phyloP scores from a whole-genome alignment of 2,329 filamentous ascomycete genomes.

The Fonsecaea pugnacius region DNA sequence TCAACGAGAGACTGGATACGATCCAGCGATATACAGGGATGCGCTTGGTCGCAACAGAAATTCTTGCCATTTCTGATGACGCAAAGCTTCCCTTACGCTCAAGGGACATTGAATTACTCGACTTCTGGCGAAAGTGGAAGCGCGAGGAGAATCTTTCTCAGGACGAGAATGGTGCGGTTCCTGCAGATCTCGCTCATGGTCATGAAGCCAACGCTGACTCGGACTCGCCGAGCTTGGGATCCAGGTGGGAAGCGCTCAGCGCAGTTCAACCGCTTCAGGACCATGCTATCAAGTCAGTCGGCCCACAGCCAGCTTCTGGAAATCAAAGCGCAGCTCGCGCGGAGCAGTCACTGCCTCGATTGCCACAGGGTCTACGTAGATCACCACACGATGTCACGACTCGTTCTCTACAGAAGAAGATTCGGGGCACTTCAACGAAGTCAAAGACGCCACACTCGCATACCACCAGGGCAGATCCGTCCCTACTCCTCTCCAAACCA shows the following conservation, averaged over 20 bases:
- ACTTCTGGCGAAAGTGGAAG: neutral
- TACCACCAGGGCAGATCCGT: neutral
- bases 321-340: neutral
- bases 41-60: slow-evolving; percentile 11
- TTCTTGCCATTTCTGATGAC: slow-evolving; percentile 16
- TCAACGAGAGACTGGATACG: slow-evolving; percentile 15
- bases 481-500: neutral
- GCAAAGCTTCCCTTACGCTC: slow-evolving; percentile 22
- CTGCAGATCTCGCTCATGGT: neutral
- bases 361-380: neutral
- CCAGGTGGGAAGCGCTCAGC: neutral
- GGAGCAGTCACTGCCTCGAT: neutral
- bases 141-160: neutral
- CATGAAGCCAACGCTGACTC: neutral
- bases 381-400: neutral
- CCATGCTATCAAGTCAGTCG: neutral
- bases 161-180: neutral
- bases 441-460: neutral
- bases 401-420: neutral
- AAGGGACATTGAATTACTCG: slow-evolving; percentile 11
- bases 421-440: neutral
- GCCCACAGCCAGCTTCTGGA: neutral
- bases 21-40: slow-evolving; percentile 11
- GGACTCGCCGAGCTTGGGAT: neutral
- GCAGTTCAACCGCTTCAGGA: neutral